These are phyloP conservation scores for Fusarium miscanthi DNA, from an alignment of 2,329 filamentous ascomycete genomes.

Conservation along the genomic window DNA sequence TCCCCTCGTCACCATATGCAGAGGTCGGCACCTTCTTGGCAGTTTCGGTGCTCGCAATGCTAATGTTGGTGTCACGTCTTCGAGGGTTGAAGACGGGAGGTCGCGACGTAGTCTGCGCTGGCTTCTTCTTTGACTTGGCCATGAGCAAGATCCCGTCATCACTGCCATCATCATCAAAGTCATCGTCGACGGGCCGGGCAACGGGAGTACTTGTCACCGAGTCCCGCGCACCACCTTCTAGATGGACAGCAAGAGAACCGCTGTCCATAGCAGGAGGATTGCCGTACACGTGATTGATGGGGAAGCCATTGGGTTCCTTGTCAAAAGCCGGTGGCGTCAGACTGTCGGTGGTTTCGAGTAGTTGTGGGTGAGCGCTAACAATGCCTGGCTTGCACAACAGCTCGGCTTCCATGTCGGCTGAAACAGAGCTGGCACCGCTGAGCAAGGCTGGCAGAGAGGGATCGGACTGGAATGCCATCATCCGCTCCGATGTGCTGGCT, in stretches of 20 bases:
- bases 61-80: conserved; percentile 70
- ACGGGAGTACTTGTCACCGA: conserved; percentile 45
- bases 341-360: conserved; percentile 65
- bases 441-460: conserved; percentile 72
- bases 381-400: conserved; percentile 64
- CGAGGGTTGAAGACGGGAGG: conserved; percentile 53
- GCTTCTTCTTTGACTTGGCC: conserved; percentile 62
- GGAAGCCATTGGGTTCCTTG: conserved; percentile 62
- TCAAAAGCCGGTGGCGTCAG: conserved; percentile 63
- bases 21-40: conserved; percentile 64
- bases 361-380: conserved; percentile 54
- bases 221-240: conserved; percentile 37
- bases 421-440: conserved; percentile 73
- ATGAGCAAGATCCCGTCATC: conserved; percentile 67
- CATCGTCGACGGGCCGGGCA: conserved; percentile 50
- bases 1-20: conserved; percentile 50
- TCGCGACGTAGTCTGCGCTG: conserved; percentile 34
- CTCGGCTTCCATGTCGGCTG: conserved; percentile 70
- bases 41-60: conserved; percentile 71
- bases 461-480: conserved; percentile 69
- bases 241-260: conserved; percentile 47
- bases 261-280: conserved; percentile 49
- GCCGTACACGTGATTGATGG: conserved; percentile 56
- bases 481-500: conserved; percentile 58
- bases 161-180: conserved; percentile 62